These are phyloP conservation scores for Leishmania aethiopica DNA, from an alignment of 208 protist genomes.

Conservation along the genomic window DNA sequence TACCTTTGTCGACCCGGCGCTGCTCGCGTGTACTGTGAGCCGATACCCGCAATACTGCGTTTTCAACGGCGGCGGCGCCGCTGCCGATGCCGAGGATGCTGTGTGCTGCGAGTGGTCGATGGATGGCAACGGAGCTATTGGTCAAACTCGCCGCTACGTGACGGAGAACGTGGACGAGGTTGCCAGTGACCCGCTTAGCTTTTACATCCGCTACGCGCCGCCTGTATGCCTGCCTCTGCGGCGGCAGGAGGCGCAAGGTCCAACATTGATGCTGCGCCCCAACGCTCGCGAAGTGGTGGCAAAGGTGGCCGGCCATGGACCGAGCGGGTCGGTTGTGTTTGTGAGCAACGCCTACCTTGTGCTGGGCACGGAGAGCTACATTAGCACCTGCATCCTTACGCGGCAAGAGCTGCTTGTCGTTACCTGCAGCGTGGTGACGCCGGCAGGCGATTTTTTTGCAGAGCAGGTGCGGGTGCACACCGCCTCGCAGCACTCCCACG, in stretches of 20 bases:
- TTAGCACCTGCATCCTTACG: conserved; percentile 60
- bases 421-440: conserved; percentile 64
- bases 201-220: conserved; percentile 62
- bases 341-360: conserved; percentile 72
- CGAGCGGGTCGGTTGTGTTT: conserved; percentile 30
- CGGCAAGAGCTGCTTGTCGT: conserved; percentile 61
- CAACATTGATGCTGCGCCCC: conserved; percentile 15
- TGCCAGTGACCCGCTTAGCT: conserved; percentile 43
- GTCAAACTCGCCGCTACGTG: conserved; percentile 18
- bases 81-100: conserved; percentile 2
- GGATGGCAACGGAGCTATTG: conserved; percentile 37
- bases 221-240: conserved; percentile 49
- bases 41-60: conserved; percentile 34
- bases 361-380: conserved; percentile 54
- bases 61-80: conserved; percentile 7
- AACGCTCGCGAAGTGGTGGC: conserved; percentile 51
- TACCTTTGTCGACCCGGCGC: conserved; percentile 51
- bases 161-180: conserved; percentile 39
- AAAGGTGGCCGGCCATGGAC: conserved; percentile 40
- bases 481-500: conserved; percentile 39
- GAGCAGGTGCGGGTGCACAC: conserved; percentile 50
- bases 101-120: conserved; percentile 35
- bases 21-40: conserved; percentile 26
- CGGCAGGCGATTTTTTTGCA: conserved; percentile 61
- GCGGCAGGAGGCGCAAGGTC: conserved; percentile 4